A percentile compares a stretch with the other conserved stretches of the same genome.
Conservation (phyloP, 768 basidiomycete species). For the Tulasnella sp. region DNA sequence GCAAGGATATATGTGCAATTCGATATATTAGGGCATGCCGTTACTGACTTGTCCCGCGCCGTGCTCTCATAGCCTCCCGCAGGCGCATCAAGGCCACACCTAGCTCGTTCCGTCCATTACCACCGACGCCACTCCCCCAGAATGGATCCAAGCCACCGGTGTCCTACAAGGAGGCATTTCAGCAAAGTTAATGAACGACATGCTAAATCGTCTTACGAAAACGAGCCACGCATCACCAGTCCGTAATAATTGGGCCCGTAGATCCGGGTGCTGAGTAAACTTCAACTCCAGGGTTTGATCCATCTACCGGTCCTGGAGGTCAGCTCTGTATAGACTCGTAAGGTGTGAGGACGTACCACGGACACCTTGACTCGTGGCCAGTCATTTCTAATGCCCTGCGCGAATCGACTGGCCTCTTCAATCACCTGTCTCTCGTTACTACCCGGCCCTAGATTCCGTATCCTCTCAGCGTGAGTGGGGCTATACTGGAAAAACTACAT, state of each 20-base stretch:
- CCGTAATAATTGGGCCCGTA: neutral
- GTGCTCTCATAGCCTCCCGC: too few species aligned
- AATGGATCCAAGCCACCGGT: conserved; percentile 33
- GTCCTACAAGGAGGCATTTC: neutral
- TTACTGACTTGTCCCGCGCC: too few species aligned
- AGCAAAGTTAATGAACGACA: neutral
- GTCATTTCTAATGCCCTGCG: neutral
- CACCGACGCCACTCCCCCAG: conserved; percentile 56
- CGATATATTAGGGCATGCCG: too few species aligned
- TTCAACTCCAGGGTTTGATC: conserved; percentile 1
- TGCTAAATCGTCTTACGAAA: neutral
- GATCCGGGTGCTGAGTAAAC: neutral
- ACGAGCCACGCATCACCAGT: conserved; percentile 8
- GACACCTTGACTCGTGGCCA: neutral
- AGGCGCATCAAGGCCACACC: conserved; percentile 47
- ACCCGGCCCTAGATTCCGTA: too few species aligned
- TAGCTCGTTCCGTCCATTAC: conserved; percentile 48
- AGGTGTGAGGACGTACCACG: neutral
- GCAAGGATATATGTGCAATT: too few species aligned
- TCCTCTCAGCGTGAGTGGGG: neutral
- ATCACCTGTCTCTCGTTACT: too few species aligned
- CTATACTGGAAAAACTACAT: conserved; percentile 8
- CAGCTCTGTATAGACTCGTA: neutral
- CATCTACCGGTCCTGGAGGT: neutral
- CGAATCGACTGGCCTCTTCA: conserved; percentile 4